phyloP scores from a whole-genome alignment of 306 rosid genomes.

The Gillenia trifoliata region DNA sequence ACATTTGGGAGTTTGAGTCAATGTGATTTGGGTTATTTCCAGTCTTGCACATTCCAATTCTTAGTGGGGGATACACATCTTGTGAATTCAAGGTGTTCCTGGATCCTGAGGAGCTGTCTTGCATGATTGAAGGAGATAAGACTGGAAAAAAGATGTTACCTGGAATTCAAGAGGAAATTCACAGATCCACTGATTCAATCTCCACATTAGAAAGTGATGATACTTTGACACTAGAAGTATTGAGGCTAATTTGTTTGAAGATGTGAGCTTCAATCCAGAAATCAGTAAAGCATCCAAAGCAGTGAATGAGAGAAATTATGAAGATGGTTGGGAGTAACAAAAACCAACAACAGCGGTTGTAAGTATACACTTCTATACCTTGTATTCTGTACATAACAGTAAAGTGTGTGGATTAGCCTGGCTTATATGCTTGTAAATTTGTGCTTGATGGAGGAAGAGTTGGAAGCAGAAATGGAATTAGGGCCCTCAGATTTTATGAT shows the following conservation, averaged over 20 bases:
- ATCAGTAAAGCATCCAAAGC: conserved; percentile 31
- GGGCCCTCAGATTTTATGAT: not conserved
- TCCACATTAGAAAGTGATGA: conserved; percentile 66
- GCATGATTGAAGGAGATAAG: conserved; percentile 75
- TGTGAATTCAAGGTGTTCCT: conserved; percentile 62
- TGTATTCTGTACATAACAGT: not conserved
- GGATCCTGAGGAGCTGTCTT: conserved; percentile 79
- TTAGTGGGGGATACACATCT: conserved; percentile 7
- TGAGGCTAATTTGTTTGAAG: conserved; percentile 71
- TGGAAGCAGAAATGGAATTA: not conserved
- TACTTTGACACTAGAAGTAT: conserved; percentile 53
- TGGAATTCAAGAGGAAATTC: conserved; percentile 63
- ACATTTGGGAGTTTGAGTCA: no score
- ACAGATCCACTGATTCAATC: conserved; percentile 64
- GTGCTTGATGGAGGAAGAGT: not conserved
- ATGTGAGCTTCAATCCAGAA: conserved; percentile 92
- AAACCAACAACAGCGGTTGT: conserved; percentile 33
- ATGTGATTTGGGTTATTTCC: not conserved
- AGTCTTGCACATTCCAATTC: not conserved
- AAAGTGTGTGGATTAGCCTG: not conserved
- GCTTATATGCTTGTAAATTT: not conserved
- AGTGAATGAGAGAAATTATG: conserved; percentile 20
- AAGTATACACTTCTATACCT: conserved; percentile 23
- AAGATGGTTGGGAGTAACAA: conserved; percentile 13
- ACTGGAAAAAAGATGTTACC: conserved; percentile 45